Conservation (phyloP, 345 rosid genomes). For the Aethionema arabicum region DNA sequence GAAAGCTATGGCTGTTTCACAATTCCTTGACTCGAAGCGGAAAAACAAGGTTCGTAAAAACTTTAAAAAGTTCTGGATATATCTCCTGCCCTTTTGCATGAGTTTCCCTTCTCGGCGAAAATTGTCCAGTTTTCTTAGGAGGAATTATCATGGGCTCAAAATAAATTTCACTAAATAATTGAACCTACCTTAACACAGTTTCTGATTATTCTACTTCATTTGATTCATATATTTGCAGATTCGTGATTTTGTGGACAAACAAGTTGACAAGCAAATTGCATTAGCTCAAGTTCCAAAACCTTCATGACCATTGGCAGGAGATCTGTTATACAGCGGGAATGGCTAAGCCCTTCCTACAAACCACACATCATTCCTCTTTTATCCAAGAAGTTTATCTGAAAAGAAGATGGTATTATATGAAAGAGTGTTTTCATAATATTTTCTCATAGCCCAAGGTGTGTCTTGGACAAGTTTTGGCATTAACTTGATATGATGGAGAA, state of each 20-base stretch:
- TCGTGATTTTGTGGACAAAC: conserved; percentile 92
- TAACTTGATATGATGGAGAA: conserved; percentile 15
- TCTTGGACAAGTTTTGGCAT: conserved; percentile 18
- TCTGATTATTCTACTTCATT: conserved; percentile 25
- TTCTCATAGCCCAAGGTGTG: conserved; percentile 21
- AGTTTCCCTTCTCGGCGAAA: not conserved
- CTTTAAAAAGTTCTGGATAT: conserved; percentile 17
- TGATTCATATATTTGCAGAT: conserved; percentile 57
- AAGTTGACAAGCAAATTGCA: conserved; percentile 87
- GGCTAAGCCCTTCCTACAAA: conserved; percentile 28
- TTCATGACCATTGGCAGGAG: conserved; percentile 47
- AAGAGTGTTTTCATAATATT: conserved; percentile 17
- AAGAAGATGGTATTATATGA: conserved; percentile 24
- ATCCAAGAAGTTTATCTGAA: conserved; percentile 29
- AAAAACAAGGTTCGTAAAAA: conserved; percentile 70
- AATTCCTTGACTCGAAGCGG: conserved; percentile 96
- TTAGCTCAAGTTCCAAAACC: conserved; percentile 52
- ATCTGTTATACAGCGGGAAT: conserved; percentile 28
- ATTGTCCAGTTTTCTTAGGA: conserved; percentile 6
- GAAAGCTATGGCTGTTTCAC: conserved; percentile 81
- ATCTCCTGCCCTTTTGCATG: conserved; percentile 13
- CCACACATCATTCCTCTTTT: conserved; percentile 30
- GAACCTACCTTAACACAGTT: conserved; percentile 5
- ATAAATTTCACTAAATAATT: conserved; percentile 12
- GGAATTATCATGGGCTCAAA: conserved; percentile 1